Evolutionary conservation across 179 eudicot species (phyloP).

Genomic region (Corrigiola litoralis): DNA sequence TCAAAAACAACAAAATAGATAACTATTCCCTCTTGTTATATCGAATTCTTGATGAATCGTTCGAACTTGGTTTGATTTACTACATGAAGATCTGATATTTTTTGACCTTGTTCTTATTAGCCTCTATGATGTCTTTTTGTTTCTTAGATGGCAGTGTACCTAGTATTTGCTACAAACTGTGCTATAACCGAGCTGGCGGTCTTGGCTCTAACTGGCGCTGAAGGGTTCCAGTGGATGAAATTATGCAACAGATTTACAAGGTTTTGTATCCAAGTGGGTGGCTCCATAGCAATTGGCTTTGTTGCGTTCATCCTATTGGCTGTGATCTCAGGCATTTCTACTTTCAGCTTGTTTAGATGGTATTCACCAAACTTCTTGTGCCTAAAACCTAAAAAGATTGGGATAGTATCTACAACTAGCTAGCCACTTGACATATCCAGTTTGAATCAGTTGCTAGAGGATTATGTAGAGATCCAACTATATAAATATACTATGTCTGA

Average conservation of each 20-base stretch:
- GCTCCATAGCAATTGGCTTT: conserved; percentile 10
- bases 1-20: too few relatives aligned
- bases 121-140: background rate
- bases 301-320: background rate
- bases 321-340: conserved; percentile 21
- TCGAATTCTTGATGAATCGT: too few relatives aligned
- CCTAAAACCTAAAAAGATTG: conserved; percentile 21
- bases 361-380: conserved; percentile 29
- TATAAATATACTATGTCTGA: too few relatives aligned
- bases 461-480: too few relatives aligned
- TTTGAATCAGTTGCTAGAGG: too few relatives aligned
- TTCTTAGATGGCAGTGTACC: conserved; percentile 16
- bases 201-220: conserved; percentile 9
- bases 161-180: conserved; percentile 18
- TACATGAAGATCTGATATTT: too few relatives aligned
- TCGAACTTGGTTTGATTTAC: too few relatives aligned
- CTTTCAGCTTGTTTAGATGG: conserved; percentile 30
- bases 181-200: conserved; percentile 4
- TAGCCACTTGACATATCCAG: background rate
- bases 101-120: too few relatives aligned
- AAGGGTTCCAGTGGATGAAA: conserved; percentile 26
- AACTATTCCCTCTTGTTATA: too few relatives aligned
- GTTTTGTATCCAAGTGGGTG: conserved; percentile 25
- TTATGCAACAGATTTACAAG: conserved; percentile 17
- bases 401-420: background rate